A percentile compares a stretch with the other conserved stretches of the same genome.
phyloP scores from a whole-genome alignment of 2,329 filamentous ascomycete species.

The Aspergillus ochraceus region DNA sequence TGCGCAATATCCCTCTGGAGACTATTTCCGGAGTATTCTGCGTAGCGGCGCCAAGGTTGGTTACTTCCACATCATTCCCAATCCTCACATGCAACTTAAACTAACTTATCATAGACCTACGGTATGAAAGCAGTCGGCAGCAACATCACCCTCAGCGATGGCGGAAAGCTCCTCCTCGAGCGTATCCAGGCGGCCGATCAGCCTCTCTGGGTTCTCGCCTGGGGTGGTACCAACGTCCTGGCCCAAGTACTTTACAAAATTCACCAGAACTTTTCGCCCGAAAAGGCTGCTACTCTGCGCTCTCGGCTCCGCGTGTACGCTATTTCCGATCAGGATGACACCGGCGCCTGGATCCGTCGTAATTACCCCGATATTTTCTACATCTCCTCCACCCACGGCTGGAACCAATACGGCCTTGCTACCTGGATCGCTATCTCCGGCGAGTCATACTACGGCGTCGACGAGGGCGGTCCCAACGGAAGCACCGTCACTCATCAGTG shows the following conservation, averaged over 20 bases:
- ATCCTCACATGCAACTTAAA: not conserved
- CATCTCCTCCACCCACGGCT: slow-evolving; percentile 57
- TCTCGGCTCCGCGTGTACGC: slow-evolving; percentile 53
- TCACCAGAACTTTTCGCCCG: slow-evolving; percentile 13
- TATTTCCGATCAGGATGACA: slow-evolving; percentile 62
- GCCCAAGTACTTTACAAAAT: slow-evolving; percentile 49
- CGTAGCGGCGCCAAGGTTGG: slow-evolving; percentile 42
- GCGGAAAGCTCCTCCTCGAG: slow-evolving; percentile 47
- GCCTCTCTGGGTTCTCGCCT: slow-evolving; percentile 54
- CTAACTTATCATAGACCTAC: slow-evolving; percentile 15
- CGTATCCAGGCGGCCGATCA: slow-evolving; percentile 35
- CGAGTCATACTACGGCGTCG: slow-evolving; percentile 48
- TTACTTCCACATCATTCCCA: slow-evolving; percentile 1
- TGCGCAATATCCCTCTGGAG: slow-evolving; percentile 37
- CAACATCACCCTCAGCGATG: slow-evolving; percentile 40
- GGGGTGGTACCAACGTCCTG: slow-evolving; percentile 56
- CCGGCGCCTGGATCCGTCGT: slow-evolving; percentile 56
- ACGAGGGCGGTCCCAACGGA: slow-evolving; percentile 51
- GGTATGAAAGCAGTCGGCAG: slow-evolving; percentile 40
- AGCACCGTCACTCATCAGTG: slow-evolving; percentile 52
- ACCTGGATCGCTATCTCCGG: slow-evolving; percentile 59
- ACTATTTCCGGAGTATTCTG: no score
- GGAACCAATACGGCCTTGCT: slow-evolving; percentile 55
- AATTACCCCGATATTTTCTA: slow-evolving; percentile 58
- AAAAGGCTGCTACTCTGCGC: slow-evolving; percentile 38